Evolutionary conservation across 148 eudicot species (phyloP), one percentile per base, ranked within the genome.

Genomic region (Heliosperma pusillum): DNA sequence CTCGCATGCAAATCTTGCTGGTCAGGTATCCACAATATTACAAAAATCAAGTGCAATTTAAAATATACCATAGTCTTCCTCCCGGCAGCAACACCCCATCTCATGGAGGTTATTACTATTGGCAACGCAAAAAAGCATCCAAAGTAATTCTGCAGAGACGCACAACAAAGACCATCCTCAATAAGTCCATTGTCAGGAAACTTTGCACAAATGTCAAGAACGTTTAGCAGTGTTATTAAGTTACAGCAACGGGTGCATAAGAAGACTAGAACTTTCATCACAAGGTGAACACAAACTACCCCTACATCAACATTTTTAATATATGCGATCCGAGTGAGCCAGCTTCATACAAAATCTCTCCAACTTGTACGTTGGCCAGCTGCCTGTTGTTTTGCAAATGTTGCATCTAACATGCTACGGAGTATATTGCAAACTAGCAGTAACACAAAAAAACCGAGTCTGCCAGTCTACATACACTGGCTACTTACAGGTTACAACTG

Each of bases 21-120:
- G 22, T 19, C 21, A 16, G 33, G 22, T 19, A 47, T 11, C 2
- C 50, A 45, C 5, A 66, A 65, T 24, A 1, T 61, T 47, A 33
- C 47, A 44, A 66, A 16, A 36, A 64, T 29, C 0, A 52, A 24
- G 73, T 7, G 56, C 12, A 62, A 45, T 33, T 29, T 52, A 57
- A n/a, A 57, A 24, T 82, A 60, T 80, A 93, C 98, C 98, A 92
- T 94, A 69, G 97, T 94, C 84, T 94, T 94, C 57, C 98, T 40
- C 59, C 96, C 98, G 82, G 91, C 97, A 74, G 91, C 91, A 45
- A 90, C 72, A 50, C 96, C 98, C 98, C 98, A 94, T 78, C 96
- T 87, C 87, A 94, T 86, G 30, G 97, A 88, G 62, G 98, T 86
- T 71, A 94, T 76, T 27, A 94, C 96, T 40, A 94, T 94, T 68